Evolutionary conservation across 306 rosid species (phyloP).

Genomic region (Astragalus membranaceus): DNA sequence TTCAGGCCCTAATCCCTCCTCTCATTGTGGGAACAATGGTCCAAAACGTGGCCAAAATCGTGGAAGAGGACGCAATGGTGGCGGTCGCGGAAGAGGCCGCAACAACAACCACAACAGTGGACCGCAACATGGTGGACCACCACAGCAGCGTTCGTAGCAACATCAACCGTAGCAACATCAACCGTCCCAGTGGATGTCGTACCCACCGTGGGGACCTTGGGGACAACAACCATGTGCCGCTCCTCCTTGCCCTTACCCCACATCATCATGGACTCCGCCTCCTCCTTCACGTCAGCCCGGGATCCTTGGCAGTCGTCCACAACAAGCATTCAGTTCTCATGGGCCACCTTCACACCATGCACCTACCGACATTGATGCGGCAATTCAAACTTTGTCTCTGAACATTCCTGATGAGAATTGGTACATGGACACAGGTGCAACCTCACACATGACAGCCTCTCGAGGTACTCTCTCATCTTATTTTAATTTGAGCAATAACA

Average conservation of each 20-base stretch:
- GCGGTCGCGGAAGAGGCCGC: neutral
- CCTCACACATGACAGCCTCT: neutral
- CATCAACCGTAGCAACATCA: neutral
- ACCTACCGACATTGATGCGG: neutral
- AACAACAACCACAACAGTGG: neutral
- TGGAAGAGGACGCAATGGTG: neutral
- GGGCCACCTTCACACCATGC: neutral
- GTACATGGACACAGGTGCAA: neutral
- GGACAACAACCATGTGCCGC: neutral
- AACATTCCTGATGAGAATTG: neutral
- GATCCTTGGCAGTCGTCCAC: too few species aligned
- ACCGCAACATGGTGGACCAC: neutral
- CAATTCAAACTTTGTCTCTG: neutral
- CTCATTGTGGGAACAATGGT: neutral
- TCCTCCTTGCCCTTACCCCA: too few species aligned
- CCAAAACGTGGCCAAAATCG: neutral
- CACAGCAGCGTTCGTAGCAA: too few species aligned
- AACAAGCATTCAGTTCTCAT: too few species aligned
- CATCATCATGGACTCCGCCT: too few species aligned
- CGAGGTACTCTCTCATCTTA: neutral
- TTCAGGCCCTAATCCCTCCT: neutral
- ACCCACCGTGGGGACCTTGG: neutral
- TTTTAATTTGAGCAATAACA: neutral
- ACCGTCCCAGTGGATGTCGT: neutral
- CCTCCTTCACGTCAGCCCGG: too few species aligned